These are phyloP conservation scores for Leptodontidium sp. DNA, from an alignment of 2,329 filamentous ascomycete species.

Conservation along the genomic window DNA sequence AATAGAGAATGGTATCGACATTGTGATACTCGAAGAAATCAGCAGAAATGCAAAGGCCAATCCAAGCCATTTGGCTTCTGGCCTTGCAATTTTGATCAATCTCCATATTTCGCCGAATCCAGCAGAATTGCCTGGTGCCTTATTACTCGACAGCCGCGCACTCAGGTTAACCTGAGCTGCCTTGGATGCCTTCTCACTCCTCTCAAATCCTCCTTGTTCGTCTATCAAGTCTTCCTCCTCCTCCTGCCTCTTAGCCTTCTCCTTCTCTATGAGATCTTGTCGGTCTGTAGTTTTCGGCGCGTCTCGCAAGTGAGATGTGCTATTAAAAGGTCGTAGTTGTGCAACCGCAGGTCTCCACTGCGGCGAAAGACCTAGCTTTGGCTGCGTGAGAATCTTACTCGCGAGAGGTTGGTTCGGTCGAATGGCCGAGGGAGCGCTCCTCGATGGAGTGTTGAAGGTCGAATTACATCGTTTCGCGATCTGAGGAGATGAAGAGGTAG, in stretches of 20 bases:
- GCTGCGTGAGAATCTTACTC: constrained; percentile 29
- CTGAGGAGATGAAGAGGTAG: constrained; percentile 19
- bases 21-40: constrained; percentile 89
- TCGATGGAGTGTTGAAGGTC: constrained; percentile 30
- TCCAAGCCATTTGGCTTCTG: constrained; percentile 80
- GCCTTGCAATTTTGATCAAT: constrained; percentile 86
- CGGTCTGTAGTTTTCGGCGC: constrained; percentile 39
- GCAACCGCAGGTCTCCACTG: constrained; percentile 44
- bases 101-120: constrained; percentile 83
- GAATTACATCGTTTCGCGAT: constrained; percentile 33
- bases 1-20: constrained; percentile 96
- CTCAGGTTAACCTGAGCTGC: constrained; percentile 90
- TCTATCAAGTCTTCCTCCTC: constrained; percentile 52
- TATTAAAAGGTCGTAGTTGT: constrained; percentile 44
- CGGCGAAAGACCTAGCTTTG: constrained; percentile 34
- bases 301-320: constrained; percentile 37
- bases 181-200: constrained; percentile 84
- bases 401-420: constrained; percentile 28
- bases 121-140: constrained; percentile 59
- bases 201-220: constrained; percentile 68
- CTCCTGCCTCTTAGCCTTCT: constrained; percentile 51
- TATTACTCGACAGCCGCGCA: constrained; percentile 86
- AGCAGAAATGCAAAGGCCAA: constrained; percentile 86
- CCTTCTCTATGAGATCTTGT: constrained; percentile 48
- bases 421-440: constrained; percentile 24